These are phyloP conservation scores for Colletotrichum lentis DNA, from an alignment of 2,329 filamentous ascomycete genomes.

Conservation along the genomic window DNA sequence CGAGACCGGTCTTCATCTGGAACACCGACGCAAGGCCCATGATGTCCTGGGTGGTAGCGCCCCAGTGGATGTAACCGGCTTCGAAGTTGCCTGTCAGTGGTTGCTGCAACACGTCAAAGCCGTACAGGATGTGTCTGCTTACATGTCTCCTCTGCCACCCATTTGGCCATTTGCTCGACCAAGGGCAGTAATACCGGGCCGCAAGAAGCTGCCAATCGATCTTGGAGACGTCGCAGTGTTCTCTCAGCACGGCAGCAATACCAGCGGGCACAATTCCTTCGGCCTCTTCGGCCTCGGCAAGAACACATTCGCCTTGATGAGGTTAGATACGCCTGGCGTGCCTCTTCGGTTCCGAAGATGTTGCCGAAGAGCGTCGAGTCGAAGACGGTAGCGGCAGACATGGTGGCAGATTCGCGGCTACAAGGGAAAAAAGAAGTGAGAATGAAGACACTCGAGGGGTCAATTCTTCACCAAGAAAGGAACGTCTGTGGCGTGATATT, in stretches of 20 bases:
- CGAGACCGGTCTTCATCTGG: constrained; percentile 61
- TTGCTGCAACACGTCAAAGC: too few relatives aligned
- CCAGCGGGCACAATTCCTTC: constrained; percentile 56
- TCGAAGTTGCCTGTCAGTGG: not conserved
- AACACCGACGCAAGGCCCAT: constrained; percentile 64
- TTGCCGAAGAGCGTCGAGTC: constrained; percentile 61
- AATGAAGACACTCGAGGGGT: too few relatives aligned
- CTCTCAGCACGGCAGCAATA: constrained; percentile 49
- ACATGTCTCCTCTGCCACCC: constrained; percentile 46
- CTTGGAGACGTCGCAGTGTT: constrained; percentile 42
- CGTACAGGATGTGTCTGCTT: constrained; percentile 6
- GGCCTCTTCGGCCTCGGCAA: constrained; percentile 59
- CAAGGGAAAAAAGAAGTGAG: too few relatives aligned
- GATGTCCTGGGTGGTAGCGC: constrained; percentile 67
- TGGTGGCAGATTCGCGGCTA: constrained; percentile 10
- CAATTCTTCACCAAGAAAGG: not conserved
- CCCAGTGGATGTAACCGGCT: constrained; percentile 62
- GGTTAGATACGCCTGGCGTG: constrained; percentile 56
- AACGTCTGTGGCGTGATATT: not conserved
- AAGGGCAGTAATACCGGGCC: too few relatives aligned
- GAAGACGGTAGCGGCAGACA: constrained; percentile 46
- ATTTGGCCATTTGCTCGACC: constrained; percentile 56
- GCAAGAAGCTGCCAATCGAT: constrained; percentile 47
- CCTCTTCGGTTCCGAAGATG: constrained; percentile 61
- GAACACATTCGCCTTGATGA: constrained; percentile 61